Percentiles rank a stretch among this genome's conserved stretches.
Conservation (phyloP, 2,329 filamentous ascomycete genomes). For the Hortaea sp. region DNA sequence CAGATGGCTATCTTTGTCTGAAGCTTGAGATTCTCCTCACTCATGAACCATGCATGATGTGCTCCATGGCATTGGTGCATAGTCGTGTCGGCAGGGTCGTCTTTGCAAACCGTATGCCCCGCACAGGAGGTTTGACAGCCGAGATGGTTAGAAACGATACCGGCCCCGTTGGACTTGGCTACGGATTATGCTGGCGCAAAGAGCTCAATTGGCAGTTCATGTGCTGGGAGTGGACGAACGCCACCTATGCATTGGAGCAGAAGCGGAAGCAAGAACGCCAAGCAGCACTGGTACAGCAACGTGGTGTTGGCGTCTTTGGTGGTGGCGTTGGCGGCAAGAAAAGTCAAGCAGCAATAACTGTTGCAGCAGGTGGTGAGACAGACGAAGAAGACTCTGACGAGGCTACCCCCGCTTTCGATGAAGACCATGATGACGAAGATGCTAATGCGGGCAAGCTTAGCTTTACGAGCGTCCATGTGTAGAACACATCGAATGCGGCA, state of each 20-base stretch:
- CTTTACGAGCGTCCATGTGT: constrained; percentile 28
- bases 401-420: constrained; percentile 9
- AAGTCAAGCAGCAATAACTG: background rate
- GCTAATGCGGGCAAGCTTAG: constrained; percentile 23
- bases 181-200: constrained; percentile 56
- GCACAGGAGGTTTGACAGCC: constrained; percentile 73
- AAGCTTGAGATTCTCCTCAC: constrained; percentile 89
- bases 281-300: constrained; percentile 6
- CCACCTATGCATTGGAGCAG: background rate
- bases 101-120: constrained; percentile 67
- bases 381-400: background rate
- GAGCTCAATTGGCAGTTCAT: constrained; percentile 81
- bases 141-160: constrained; percentile 41
- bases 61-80: constrained; percentile 91
- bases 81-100: constrained; percentile 82
- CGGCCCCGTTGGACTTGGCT: constrained; percentile 33
- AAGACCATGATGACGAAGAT: constrained; percentile 5
- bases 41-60: constrained; percentile 94
- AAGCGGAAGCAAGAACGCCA: constrained; percentile 9
- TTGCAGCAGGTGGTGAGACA: background rate
- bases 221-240: constrained; percentile 55
- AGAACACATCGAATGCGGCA: constrained; percentile 22
- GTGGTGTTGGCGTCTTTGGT: background rate
- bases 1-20: constrained; percentile 86
- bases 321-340: background rate